Base-by-base conservation (phyloP, 179 eudicot genomes). In the Sideroxylon spinosum region DNA sequence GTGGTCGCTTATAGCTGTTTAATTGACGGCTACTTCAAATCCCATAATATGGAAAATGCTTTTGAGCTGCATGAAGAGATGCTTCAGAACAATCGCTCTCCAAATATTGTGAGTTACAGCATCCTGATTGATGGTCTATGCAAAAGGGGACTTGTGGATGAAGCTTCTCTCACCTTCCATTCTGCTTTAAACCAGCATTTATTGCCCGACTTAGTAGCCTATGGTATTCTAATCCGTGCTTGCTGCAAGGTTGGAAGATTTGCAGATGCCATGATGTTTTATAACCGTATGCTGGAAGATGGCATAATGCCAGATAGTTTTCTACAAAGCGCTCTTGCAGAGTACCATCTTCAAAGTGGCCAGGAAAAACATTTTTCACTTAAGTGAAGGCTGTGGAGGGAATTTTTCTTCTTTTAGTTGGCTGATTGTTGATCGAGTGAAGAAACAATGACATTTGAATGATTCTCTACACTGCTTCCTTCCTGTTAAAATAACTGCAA, bases 101-200 rank as follows among this genome's bases (percentile, higher is more conserved):
- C 91, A 19, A 91, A 50, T 81, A 89, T 90, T 14, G 85, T 90
- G 32, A 85, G 89, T 84, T 91, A 83, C 74, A 90, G 89, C 78
- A 86, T 89, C 80, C 82, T 91, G 23, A 91, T 89, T 66, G 85
- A 91, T 79, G 91, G 92, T 14, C 84, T 89, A 22, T 92, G 93
- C 79, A 88, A 81, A 82, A 83, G 86, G 81, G 91, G 90, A 28
- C 71, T 86, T n/a, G 60, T 87, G 63, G 89, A 87, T 20, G 85
- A 79, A 76, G 96, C 91, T 63, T 73, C 81, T 63, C 49, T 71
- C 29, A 26, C 71, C n/a, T 90, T 91, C 57, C 37, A 61, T 69
- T 76, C 62, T 74, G 93, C 89, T 74, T 68, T 87, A 53, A 53
- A 76, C 56, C 79, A 46, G 53, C 81, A 85, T 62, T 82, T 91